Base-by-base conservation (phyloP, 2,329 filamentous ascomycete genomes). In the Lecanicillium sp. region DNA sequence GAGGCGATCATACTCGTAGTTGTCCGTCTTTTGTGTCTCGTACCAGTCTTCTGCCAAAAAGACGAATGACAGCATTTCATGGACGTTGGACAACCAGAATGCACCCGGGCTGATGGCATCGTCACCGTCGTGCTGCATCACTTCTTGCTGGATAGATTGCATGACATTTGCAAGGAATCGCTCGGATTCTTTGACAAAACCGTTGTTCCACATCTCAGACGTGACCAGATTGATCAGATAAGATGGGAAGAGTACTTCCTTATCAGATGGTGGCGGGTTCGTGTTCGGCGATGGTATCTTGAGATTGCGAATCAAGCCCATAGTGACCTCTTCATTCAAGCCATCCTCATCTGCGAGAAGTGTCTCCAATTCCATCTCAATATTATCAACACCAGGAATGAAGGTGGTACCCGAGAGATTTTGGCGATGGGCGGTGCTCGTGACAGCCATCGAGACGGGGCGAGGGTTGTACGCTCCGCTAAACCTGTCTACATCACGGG, bases 131-230 rank as follows among this genome's bases (percentile, higher is more conserved):
- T 98, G 90, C 63, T 95, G 87, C 93, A 98, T 97, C 49, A 98
- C 93, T 66, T 98, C 93, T 66, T 97, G 90, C 67, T 98, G 93
- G 61, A 98, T 97, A 7, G 90, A 95, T 70, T 97, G 93, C 93
- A 98, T 98, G 55, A 98, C 93, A 61, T 97, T 98, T 62, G 93
- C 93, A 54, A 98, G 77, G 79, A 98, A 98, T 48, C 91, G 87
- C 70, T 98, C 93, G 4, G 93, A 97, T 70, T 98, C 93, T 74
- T 98, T 98, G 59, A 98, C 93, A 63, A 96, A 98, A 39, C 93
- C 93, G 60, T 98, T 98, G 74, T 98, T 98, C 93, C 93, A 98
- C 93, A 98, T 98, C 73, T 98, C 93, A 14, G 90, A 97, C 11
- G 93, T 98, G 54, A 98, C 93, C 52, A 98, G 78, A 68, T 98